Evolutionary conservation across 2,329 filamentous ascomycete genomes (phyloP), one percentile per base, ranked within the genome.

Genomic region (Pezicula radicicola): DNA sequence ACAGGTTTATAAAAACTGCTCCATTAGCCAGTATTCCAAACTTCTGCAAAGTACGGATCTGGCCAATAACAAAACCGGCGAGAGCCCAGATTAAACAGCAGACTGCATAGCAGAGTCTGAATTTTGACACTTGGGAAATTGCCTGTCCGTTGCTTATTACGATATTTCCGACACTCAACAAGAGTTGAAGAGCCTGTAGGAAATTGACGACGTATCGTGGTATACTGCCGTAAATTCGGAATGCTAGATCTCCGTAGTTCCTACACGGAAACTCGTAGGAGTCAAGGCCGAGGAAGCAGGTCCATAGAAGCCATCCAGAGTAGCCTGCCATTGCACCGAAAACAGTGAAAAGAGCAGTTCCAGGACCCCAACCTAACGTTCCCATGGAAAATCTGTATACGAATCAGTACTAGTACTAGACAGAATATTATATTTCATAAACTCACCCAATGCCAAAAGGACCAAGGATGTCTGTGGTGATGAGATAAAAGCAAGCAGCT

Each of bases 41-140:
- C 30, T 58, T 55, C 37, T 60, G 58, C 25, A 67, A 54, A 7
- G 63, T 66, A 4, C 64, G 63, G 39, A 67, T 57, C 47, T 66
- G 64, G 21, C 60, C 60, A 7, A 65, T 44, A 40, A 63, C 47
- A 48, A 64, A 64, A 2, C 64, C 65, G 8, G 53, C 59, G 16
- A 57, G 48, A 21, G 61, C 62, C 33, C 60, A 66, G 21, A 67
- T 30, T 12, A 66, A 37, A 6, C 58, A 45, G 51, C 63, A 66
- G 27, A 65, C 63, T 51, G 60, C 37, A 27, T 57, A 60, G 42
- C 57, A 61, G 5, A 61, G 46, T 21, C 40, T 58, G 13, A 53
- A 53, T 47, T 56, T 60, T 7, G 57, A 51, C 3, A 58, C 50
- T 42, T 58, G 53, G 4, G 59, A 55, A 36, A 60, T 54, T 16